These are phyloP conservation scores for Penicillium aurantiogriseum DNA, from an alignment of 2,329 filamentous ascomycete genomes.

Conservation along the genomic window DNA sequence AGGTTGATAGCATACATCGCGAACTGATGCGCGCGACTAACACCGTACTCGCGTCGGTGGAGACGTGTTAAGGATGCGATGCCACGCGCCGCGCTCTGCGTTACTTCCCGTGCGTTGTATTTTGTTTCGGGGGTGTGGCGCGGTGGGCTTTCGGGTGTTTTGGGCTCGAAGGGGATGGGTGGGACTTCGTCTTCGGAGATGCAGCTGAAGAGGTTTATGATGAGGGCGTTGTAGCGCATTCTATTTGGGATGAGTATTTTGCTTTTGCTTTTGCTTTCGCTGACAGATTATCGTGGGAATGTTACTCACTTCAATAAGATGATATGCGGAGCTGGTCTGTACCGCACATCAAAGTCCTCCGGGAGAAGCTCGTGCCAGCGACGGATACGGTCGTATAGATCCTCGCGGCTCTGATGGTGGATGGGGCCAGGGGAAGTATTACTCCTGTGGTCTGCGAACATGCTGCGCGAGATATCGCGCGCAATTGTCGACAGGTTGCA, in stretches of 20 bases:
- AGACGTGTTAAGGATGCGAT: constrained; percentile 33
- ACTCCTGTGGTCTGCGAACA: constrained; percentile 28
- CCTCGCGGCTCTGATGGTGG: constrained; percentile 26
- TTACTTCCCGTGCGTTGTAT: constrained; percentile 24
- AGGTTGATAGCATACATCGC: constrained; percentile 41
- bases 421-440: constrained; percentile 5
- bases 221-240: constrained; percentile 37
- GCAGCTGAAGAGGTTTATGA: constrained; percentile 39
- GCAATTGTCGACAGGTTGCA: constrained; percentile 37
- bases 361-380: constrained; percentile 35
- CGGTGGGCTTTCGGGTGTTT: constrained; percentile 33
- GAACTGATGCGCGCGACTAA: constrained; percentile 38
- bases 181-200: constrained; percentile 20
- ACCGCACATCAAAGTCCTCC: constrained; percentile 24
- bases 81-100: constrained; percentile 30
- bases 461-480: constrained; percentile 34
- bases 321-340: constrained; percentile 35
- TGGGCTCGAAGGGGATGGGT: constrained; percentile 19
- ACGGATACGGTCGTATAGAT: constrained; percentile 30
- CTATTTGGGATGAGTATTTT: constrained; percentile 16
- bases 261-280: background rate
- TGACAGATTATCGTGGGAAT: background rate
- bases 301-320: constrained; percentile 32
- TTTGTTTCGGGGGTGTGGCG: constrained; percentile 18
- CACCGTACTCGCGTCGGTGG: constrained; percentile 35